Conservation (phyloP, 495 filamentous ascomycete genomes). For the Penicillium lagena region DNA sequence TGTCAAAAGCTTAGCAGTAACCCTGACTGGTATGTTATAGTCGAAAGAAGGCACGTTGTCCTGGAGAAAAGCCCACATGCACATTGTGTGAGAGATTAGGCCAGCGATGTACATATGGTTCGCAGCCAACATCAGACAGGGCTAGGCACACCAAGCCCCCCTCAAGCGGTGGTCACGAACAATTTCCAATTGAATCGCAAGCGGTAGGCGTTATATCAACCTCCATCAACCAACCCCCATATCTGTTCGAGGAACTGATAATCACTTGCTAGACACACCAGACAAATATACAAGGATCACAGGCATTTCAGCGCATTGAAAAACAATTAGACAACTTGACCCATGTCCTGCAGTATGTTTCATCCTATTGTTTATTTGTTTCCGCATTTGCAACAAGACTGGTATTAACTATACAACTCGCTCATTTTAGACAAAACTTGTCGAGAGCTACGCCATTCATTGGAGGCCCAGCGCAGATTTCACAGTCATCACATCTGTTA, state of each 20-base stretch:
- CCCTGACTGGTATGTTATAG: conserved; percentile 5
- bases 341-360: conserved; percentile 11
- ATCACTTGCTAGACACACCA: background rate
- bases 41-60: conserved; percentile 36
- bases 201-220: background rate
- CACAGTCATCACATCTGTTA: background rate
- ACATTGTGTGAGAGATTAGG: conserved; percentile 30
- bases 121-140: conserved; percentile 4
- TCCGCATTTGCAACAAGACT: background rate
- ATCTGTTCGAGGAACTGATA: too few species aligned
- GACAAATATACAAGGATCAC: background rate
- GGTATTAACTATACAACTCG: background rate
- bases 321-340: conserved; percentile 17
- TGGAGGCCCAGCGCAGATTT: background rate
- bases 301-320: conserved; percentile 18
- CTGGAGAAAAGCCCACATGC: conserved; percentile 31
- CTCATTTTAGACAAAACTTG: background rate
- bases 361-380: background rate
- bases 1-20: background rate
- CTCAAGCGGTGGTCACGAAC: background rate
- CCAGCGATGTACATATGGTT: conserved; percentile 25
- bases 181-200: background rate
- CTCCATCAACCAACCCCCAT: background rate
- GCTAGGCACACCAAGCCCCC: background rate
- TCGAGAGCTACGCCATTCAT: background rate